Evolutionary conservation across 768 basidiomycete species (phyloP), one percentile per base, ranked within the genome.

Genomic region (Kwoniella europaea): DNA sequence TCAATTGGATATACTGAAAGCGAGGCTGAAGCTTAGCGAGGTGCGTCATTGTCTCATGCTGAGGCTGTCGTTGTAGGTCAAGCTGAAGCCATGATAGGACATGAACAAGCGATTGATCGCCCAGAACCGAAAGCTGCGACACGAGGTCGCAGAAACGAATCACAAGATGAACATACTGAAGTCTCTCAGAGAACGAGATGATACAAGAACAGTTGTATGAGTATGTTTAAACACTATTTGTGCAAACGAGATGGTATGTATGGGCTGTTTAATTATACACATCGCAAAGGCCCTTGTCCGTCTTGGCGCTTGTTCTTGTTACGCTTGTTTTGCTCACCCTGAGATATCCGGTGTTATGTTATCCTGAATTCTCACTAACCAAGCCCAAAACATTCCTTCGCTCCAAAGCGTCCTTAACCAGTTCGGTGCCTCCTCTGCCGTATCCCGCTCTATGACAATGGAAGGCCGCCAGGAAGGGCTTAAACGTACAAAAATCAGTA

Each of bases 91-190:
- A 35, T 35, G 35, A 35, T 50, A 50, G 46, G 46, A 50, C 18
- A 50, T 50, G 46, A 50, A 50, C 46, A 50, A 50, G 18, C 46
- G 46, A 50, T 50, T 50, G 46, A 50, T 50, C 46, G 46, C 46
- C 18, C 46, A 50, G 46, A 50, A 50, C 1, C 6, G 54, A 3
- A 27, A 56, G 24, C 24, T 56, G 54, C 15, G 54, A 27, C 5
- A 27, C 10, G 54, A 56, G 18, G 9, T 58, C 22, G 57, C 20
- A 18, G 20, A 58, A 24, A 58, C 27, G 15, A 58, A 58, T 13
- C 29, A 58, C 27, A 58, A 27, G 57, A 58, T 58, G 57, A 58
- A 58, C 16, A 24, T 35, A 58, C 29, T 35, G 57, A 58, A 58
- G 24, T 16, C 27, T 10, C 18, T 27, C 12, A 27, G 24, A 35